phyloP scores from a whole-genome alignment of 2,329 filamentous ascomycete species.

The Huntiella decipiens region DNA sequence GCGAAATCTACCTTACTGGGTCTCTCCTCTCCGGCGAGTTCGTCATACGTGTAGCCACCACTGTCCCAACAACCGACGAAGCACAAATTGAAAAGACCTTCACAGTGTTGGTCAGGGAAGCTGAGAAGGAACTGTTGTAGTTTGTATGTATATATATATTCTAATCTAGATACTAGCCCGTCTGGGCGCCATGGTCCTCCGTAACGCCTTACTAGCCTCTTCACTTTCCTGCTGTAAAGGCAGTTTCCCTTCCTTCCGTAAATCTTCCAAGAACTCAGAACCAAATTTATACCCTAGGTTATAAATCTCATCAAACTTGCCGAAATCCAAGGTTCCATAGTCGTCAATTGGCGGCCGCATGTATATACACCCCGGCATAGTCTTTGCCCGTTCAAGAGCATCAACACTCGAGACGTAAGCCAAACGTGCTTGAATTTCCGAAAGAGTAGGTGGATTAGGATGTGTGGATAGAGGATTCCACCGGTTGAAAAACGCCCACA shows the following conservation, averaged over 20 bases:
- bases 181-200: conserved; percentile 61
- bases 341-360: conserved; percentile 89
- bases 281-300: conserved; percentile 74
- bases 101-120: conserved; percentile 35
- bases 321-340: conserved; percentile 90
- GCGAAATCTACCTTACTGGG: conserved; percentile 68
- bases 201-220: conserved; percentile 43
- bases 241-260: conserved; percentile 63
- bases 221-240: conserved; percentile 52
- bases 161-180: conserved; percentile 49
- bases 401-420: conserved; percentile 93
- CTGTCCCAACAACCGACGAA: conserved; percentile 45
- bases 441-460: conserved; percentile 83
- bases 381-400: conserved; percentile 83
- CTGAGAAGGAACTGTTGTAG: background rate
- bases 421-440: conserved; percentile 85
- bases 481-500: conserved; percentile 86
- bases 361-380: conserved; percentile 76
- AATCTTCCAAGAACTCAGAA: conserved; percentile 54
- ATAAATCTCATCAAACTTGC: conserved; percentile 95
- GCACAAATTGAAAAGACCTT: conserved; percentile 59
- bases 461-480: conserved; percentile 89
- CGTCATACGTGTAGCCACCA: conserved; percentile 66
- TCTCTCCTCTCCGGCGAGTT: conserved; percentile 54
- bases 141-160: background rate